Conservation (phyloP, 495 filamentous ascomycete species). For the Annulohypoxylon maeteangense region DNA sequence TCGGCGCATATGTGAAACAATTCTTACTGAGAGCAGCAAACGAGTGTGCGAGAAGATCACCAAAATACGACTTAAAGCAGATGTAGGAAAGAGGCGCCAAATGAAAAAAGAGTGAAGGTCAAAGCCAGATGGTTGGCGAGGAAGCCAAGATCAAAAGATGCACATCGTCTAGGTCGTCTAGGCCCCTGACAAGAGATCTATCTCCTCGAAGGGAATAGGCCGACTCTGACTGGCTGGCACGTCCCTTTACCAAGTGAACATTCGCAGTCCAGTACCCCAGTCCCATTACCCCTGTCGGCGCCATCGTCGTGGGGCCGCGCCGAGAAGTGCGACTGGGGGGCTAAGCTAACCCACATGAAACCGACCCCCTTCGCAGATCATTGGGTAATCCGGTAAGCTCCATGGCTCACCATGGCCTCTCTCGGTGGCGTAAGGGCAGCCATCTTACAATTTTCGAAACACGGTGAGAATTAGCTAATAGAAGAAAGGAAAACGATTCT, state of each 20-base stretch:
- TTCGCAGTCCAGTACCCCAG: conserved; percentile 38
- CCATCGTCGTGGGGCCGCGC: conserved; percentile 33
- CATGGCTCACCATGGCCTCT: conserved; percentile 15
- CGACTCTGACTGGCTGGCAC: conserved; percentile 32
- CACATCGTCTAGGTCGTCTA: conserved; percentile 15
- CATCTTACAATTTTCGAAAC: conserved; percentile 37
- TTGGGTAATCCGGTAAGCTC: conserved; percentile 28
- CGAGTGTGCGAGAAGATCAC: conserved; percentile 33
- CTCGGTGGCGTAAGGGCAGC: conserved; percentile 21
- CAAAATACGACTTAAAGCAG: conserved; percentile 30
- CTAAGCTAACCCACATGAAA: conserved; percentile 38
- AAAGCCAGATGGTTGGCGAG: conserved; percentile 41
- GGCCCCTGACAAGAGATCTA: conserved; percentile 45
- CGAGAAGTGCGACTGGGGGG: conserved; percentile 20
- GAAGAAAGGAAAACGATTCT: conserved; percentile 14
- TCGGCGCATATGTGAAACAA: conserved; percentile 50
- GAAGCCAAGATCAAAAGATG: conserved; percentile 44
- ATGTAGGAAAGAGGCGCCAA: conserved; percentile 33
- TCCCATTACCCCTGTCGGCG: conserved; percentile 22
- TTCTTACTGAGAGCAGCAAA: conserved; percentile 37
- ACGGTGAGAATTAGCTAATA: conserved; percentile 24
- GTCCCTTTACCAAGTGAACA: conserved; percentile 24
- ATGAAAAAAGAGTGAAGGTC: conserved; percentile 35
- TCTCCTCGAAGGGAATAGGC: conserved; percentile 22
- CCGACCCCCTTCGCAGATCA: conserved; percentile 33